Base-by-base conservation (phyloP, 2,329 filamentous ascomycete species). In the Ophiocordyceps sinensis region DNA sequence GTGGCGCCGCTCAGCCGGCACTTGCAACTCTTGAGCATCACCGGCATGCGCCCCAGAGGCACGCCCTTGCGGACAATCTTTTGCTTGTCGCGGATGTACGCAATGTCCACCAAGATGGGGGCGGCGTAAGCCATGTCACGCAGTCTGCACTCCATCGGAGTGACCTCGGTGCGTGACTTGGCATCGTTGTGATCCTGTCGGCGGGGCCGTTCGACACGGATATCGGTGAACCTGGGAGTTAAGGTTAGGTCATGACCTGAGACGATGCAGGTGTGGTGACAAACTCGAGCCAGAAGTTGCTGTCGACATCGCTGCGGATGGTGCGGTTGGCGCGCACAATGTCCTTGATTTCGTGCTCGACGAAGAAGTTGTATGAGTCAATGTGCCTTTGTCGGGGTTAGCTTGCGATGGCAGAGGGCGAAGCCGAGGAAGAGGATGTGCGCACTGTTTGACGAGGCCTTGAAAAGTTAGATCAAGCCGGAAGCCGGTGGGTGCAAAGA, bases 361-460 rank as follows among this genome's bases (percentile, higher is more conserved):
- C 83, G 53, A 98, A 96, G 65, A 91, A 94, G 65, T 98, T 95
- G 71, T 93, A 98, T 21, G 91, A 96, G 66, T 98, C 93, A 56
- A 94, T 89, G 61, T 95, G 88, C 53, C 70, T 71, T 36, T 31
- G 11, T 28, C 13, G 51, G 35, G 28, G 45, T 44, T 19, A 44
- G 41, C 31, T 29, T 14, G 23, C 23, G 30, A 28, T n/a, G 17
- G 37, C 21, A n/a, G 32, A 14, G 32, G 14, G 32, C 17, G 31
- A 12, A 40, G n/a, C 39, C n/a, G 15, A 12, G 28, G 26, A 2
- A 3, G 19, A 12, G 5, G 4, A 9, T 14, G 4, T 26, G 47
- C 72, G 49, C 70, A 75, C 68, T 96, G 89, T 62, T 95, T 95
- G 41, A 95, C 88, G 43, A 95, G 70, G 43, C 88, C 66, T 70